phyloP scores from a whole-genome alignment of 768 basidiomycete species.

The Leccinellum rugosiceps region DNA sequence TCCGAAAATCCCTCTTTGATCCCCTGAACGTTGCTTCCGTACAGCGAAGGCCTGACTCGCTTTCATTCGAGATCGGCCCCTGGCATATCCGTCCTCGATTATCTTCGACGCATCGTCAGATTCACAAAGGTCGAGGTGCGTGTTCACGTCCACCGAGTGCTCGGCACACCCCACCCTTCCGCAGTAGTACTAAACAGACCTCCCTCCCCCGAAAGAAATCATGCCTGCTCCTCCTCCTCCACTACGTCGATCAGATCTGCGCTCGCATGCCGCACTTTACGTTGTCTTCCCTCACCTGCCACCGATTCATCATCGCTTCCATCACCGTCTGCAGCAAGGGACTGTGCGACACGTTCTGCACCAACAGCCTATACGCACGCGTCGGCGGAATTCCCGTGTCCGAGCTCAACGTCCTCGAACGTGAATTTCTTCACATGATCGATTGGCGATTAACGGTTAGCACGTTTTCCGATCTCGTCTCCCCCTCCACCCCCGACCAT shows the following conservation, averaged over 20 bases:
- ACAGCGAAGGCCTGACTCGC: slow-evolving; percentile 84
- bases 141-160: slow-evolving; percentile 17
- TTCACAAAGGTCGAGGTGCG: slow-evolving; percentile 94
- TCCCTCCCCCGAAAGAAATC: slow-evolving; percentile 49
- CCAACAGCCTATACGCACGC: slow-evolving; percentile 91
- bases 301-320: slow-evolving; percentile 94
- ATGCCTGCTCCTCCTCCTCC: slow-evolving; percentile 76
- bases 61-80: slow-evolving; percentile 96
- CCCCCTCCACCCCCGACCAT: not conserved
- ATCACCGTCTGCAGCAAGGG: slow-evolving; percentile 93
- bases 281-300: slow-evolving; percentile 92
- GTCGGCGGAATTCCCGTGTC: slow-evolving; percentile 91
- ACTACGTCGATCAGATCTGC: slow-evolving; percentile 94
- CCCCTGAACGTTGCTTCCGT: slow-evolving; percentile 21
- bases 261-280: slow-evolving; percentile 84
- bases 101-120: slow-evolving; percentile 88
- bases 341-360: slow-evolving; percentile 93
- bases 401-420: slow-evolving; percentile 92
- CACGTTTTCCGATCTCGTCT: slow-evolving; percentile 29
- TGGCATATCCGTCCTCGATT: slow-evolving; percentile 84
- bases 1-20: slow-evolving; percentile 17
- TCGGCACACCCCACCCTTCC: not conserved
- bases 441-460: slow-evolving; percentile 95
- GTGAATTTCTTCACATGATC: slow-evolving; percentile 87
- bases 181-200: slow-evolving; percentile 3